Base-by-base conservation (phyloP, 441 rosid species). In the Erodium texanum region DNA sequence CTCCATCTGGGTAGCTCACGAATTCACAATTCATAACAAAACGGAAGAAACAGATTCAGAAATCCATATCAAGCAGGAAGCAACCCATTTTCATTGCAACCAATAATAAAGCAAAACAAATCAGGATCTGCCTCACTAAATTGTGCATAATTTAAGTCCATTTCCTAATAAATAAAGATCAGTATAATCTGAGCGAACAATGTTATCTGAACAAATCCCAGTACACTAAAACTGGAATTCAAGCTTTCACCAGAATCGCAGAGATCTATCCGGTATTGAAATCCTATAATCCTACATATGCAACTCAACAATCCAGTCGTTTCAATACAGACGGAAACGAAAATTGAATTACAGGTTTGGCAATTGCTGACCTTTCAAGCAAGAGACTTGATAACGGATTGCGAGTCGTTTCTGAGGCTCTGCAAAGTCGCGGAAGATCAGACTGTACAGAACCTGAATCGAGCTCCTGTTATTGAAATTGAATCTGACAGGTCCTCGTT, bases 281-380 rank as follows among this genome's bases (percentile, higher is more conserved):
- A 61, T 61, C 64, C 7, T 24, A 20, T 15, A 20, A 58, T 58
- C 4, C 62, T 19, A 22, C 29, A 11, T 32, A 61, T 22, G 32
- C 64, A 61, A 61, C 6, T 22, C 3, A 12, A 24, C 4, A 61
- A 11, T 24, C 23, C 64, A 61, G 29, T 61, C 3, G 64, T 61
- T 61, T 24, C 64, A 14, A 24, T 61, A 0, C 16, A 24, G 24
- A 61, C 23, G 64, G 34, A 61, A 61, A 61, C 3, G 64, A 61
- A 61, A 61, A 61, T 61, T 15, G 64, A 61, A 61, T 58, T 2
- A 9, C n/a, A 58, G 63, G 20, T 22, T 58, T 22, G 63, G 63
- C 29, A 58, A 58, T 24, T 24, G 32, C 64, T 61, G 64, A 61
- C 64, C 64, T 61, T 10, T 24, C 34, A 24, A 61, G 16, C n/a